Percentiles rank a stretch among this genome's conserved stretches.
Evolutionary conservation across 2,329 filamentous ascomycete species (phyloP).

Genomic region (Cladosporium sp.): DNA sequence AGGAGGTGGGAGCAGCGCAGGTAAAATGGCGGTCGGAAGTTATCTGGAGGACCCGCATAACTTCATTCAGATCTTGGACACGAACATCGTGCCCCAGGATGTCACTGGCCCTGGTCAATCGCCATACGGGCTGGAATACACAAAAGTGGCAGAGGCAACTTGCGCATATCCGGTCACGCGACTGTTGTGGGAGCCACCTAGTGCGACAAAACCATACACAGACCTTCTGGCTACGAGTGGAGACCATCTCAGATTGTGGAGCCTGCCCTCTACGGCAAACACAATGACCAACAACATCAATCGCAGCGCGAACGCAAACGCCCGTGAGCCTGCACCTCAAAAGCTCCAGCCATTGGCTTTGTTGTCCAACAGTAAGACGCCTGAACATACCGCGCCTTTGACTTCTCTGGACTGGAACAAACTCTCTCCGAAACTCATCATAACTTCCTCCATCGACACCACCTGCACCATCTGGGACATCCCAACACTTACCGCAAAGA

Average conservation of each 20-base stretch:
- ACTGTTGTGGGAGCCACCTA: constrained; percentile 93
- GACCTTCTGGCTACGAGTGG: constrained; percentile 93
- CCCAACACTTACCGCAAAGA: constrained; percentile 94
- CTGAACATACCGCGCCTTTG: constrained; percentile 93
- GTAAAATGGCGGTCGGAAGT: constrained; percentile 92
- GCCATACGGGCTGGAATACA: constrained; percentile 80
- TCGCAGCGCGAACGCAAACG: constrained; percentile 59
- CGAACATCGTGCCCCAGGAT: constrained; percentile 67
- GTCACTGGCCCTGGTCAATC: constrained; percentile 65
- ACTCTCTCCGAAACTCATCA: constrained; percentile 92
- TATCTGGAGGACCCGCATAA: constrained; percentile 98
- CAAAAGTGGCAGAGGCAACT: constrained; percentile 90
- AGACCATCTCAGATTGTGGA: constrained; percentile 92
- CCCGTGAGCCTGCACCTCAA: constrained; percentile 56
- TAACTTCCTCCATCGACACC: constrained; percentile 97
- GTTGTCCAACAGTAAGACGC: constrained; percentile 95
- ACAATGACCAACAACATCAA: constrained; percentile 68
- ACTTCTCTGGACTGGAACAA: constrained; percentile 99
- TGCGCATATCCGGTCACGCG: constrained; percentile 97
- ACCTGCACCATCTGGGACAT: constrained; percentile 99
- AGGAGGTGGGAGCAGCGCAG: constrained; percentile 64
- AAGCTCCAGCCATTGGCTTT: constrained; percentile 92
- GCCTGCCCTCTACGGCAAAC: constrained; percentile 57
- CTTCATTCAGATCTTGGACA: constrained; percentile 97
- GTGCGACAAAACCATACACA: constrained; percentile 89